Evolutionary conservation across 2,329 filamentous ascomycete species (phyloP).

Genomic region (Colletotrichum nymphaeae): DNA sequence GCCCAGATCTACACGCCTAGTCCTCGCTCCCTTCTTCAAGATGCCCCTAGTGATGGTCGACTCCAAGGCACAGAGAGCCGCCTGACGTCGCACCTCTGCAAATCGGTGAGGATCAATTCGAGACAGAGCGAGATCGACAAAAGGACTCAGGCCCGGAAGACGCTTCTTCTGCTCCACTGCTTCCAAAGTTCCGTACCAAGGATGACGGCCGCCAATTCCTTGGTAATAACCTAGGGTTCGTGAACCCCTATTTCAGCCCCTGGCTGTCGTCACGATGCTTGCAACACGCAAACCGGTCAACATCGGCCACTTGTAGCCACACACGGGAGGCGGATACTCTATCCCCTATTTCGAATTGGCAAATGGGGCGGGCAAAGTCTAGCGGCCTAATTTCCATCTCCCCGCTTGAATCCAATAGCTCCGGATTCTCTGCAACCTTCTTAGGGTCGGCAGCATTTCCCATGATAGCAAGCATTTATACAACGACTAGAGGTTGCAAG

Average conservation of each 20-base stretch:
- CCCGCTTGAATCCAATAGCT: constrained; percentile 8
- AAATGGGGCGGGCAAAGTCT: constrained; percentile 5
- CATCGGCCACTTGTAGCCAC: not conserved
- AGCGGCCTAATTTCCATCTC: constrained; percentile 23
- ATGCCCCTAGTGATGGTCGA: constrained; percentile 22
- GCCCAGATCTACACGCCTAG: constrained; percentile 32
- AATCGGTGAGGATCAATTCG: not conserved
- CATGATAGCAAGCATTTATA: not conserved
- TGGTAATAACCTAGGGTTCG: constrained; percentile 16
- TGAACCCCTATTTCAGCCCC: constrained; percentile 32
- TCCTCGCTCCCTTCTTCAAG: constrained; percentile 4
- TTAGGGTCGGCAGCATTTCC: not conserved
- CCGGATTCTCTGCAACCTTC: constrained; percentile 3
- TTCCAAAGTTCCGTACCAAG: constrained; percentile 31
- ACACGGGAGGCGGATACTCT: not conserved
- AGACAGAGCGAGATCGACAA: constrained; percentile 29
- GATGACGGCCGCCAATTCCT: constrained; percentile 4
- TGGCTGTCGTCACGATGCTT: constrained; percentile 8
- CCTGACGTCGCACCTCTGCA: constrained; percentile 3
- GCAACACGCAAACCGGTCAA: not conserved
- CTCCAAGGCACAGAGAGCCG: constrained; percentile 9
- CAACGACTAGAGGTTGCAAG: not conserved
- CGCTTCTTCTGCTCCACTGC: constrained; percentile 25
- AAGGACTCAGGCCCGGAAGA: constrained; percentile 16
- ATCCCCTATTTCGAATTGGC: constrained; percentile 20